phyloP scores from a whole-genome alignment of 768 basidiomycete species.

The Podaxis pistillaris region DNA sequence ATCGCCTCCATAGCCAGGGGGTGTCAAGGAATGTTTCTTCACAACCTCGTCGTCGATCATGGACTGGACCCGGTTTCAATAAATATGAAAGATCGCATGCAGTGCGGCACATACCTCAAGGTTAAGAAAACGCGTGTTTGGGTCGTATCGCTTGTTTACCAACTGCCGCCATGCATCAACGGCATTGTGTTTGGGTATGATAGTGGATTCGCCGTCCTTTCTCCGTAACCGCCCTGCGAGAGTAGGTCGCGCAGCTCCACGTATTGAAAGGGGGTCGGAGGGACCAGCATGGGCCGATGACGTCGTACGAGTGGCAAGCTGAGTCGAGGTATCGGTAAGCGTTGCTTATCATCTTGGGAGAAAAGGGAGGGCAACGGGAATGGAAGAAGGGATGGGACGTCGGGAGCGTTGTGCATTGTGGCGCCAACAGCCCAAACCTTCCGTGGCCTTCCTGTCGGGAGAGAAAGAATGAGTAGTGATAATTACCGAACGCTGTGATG shows the following conservation, averaged over 20 bases:
- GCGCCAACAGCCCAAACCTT: constrained; percentile 22
- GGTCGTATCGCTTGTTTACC: constrained; percentile 70
- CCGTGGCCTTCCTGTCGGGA: constrained; percentile 25
- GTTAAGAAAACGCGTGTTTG: constrained; percentile 69
- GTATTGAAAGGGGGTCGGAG: constrained; percentile 59
- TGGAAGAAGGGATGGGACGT: constrained; percentile 24
- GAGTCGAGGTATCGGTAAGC: constrained; percentile 36
- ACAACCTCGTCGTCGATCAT: constrained; percentile 79
- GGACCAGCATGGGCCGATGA: constrained; percentile 34
- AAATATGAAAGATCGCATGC: constrained; percentile 15
- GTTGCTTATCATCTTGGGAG: constrained; percentile 32
- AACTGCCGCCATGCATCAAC: constrained; percentile 77
- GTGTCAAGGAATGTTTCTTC: constrained; percentile 63
- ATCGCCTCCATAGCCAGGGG: constrained; percentile 69
- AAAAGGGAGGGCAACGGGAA: constrained; percentile 37
- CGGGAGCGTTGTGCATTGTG: neutral
- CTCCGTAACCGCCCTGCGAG: constrained; percentile 56
- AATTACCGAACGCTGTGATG: constrained; percentile 64
- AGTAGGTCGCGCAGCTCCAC: constrained; percentile 57
- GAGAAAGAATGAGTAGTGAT: constrained; percentile 36
- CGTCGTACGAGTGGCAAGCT: constrained; percentile 31
- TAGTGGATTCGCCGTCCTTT: constrained; percentile 30
- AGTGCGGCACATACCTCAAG: constrained; percentile 62
- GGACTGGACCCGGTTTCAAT: constrained; percentile 44
- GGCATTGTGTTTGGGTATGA: constrained; percentile 30